A percentile compares a stretch with the other conserved stretches of the same genome.
These are phyloP conservation scores for Thinopyrum obtusiflorum DNA, from an alignment of 202 grass and related monocot genomes.

Conservation along the genomic window DNA sequence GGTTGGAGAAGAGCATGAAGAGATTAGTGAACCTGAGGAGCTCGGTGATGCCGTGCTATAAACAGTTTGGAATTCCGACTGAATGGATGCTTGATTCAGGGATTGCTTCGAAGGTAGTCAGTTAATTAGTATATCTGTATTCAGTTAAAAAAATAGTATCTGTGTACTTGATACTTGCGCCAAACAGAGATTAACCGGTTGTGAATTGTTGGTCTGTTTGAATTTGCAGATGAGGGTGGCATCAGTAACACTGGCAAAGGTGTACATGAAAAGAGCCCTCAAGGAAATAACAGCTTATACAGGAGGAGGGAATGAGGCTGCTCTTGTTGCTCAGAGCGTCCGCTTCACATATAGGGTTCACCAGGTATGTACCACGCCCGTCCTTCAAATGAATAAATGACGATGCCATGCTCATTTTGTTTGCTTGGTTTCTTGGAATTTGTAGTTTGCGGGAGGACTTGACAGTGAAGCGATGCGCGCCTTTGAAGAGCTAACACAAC, in stretches of 20 bases:
- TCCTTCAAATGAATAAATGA: not conserved
- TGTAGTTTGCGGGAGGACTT: constrained; percentile 86
- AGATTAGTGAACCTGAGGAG: constrained; percentile 65
- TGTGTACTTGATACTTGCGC: not conserved
- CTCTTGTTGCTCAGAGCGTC: constrained; percentile 66
- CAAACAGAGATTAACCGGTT: not conserved
- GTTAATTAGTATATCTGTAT: not conserved
- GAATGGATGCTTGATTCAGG: constrained; percentile 96
- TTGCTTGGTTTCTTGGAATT: not conserved
- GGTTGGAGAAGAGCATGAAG: constrained; percentile 74
- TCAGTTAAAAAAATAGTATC: not conserved
- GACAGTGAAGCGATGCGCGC: constrained; percentile 62
- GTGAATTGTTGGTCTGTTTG: not conserved
- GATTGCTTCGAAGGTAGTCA: constrained; percentile 60
- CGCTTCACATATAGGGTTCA: constrained; percentile 73
- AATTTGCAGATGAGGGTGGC: constrained; percentile 64
- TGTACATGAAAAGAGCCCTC: constrained; percentile 66
- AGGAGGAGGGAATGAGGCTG: constrained; percentile 37
- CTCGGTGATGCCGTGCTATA: constrained; percentile 53
- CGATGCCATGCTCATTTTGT: not conserved
- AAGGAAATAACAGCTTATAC: constrained; percentile 63
- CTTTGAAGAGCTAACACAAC: constrained; percentile 60
- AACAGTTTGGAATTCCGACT: constrained; percentile 69
- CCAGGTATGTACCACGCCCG: constrained; percentile 35
- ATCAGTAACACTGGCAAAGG: constrained; percentile 72